A percentile compares a stretch with the other conserved stretches of the same genome.
Conservation (phyloP, 2,329 filamentous ascomycete species). For the Cladosporium colombiae region DNA sequence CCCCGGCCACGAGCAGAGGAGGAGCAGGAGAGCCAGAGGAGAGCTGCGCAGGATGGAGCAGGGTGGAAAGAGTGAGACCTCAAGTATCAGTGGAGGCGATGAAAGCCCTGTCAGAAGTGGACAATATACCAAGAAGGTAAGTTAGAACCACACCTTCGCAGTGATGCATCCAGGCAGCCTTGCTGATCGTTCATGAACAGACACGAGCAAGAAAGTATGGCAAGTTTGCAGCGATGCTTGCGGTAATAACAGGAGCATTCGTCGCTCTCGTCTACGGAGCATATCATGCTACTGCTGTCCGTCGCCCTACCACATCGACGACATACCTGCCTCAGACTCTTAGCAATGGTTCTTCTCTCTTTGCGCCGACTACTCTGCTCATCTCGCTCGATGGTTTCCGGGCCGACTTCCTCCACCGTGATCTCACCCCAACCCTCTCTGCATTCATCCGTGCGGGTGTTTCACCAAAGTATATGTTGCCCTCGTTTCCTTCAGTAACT, state of each 20-base stretch:
- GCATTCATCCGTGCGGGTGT: constrained; percentile 79
- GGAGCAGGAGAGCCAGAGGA: constrained; percentile 21
- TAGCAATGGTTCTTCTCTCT: constrained; percentile 83
- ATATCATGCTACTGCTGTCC: constrained; percentile 54
- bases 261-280: constrained; percentile 57
- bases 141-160: constrained; percentile 55
- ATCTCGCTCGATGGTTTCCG: constrained; percentile 95
- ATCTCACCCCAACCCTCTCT: constrained; percentile 78
- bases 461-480: constrained; percentile 88
- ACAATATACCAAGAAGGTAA: constrained; percentile 92
- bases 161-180: not conserved
- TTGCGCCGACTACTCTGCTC: constrained; percentile 87
- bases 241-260: constrained; percentile 55
- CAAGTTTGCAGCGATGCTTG: constrained; percentile 46
- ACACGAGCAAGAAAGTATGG: constrained; percentile 55
- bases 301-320: not conserved
- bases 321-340: constrained; percentile 36
- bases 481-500: constrained; percentile 93
- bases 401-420: constrained; percentile 84
- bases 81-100: constrained; percentile 11
- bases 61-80: constrained; percentile 26
- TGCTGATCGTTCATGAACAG: constrained; percentile 40
- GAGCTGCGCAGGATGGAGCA: constrained; percentile 28
- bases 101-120: constrained; percentile 40
- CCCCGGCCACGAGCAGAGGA: constrained; percentile 29